Evolutionary conservation across 148 eudicot genomes (phyloP), one percentile per base, ranked within the genome.

Genomic region (Bassia scoparia): DNA sequence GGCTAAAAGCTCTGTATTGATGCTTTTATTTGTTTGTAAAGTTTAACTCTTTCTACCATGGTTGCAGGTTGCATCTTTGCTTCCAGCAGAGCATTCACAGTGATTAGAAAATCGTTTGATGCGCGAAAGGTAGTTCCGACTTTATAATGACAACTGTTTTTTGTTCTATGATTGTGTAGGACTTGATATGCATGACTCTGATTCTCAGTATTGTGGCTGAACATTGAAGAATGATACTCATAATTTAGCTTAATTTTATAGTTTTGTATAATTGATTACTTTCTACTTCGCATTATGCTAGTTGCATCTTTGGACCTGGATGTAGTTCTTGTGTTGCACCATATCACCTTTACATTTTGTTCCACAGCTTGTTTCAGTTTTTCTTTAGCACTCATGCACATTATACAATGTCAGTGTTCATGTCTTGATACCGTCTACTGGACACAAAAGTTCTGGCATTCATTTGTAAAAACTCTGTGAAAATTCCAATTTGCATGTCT

Each of bases 51-150:
- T 1, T 48, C 8, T 29, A 15, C 21, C 2, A 55, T 69, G 68
- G 43, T 56, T 80, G 83, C 76, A 95, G 99, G 99, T 90, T 74
- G 83, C 99, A 78, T 87, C 97, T 21, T 88, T 89, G 97, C 70
- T 95, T 75, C 99, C 99, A 37, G 83, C 80, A 72, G 99, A 74
- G 94, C 99, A 21, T 95, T 95, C 75, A 71, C 86, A 12, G 92
- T 95, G 34, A 80, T 90, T 64, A 84, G 97, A 74, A 92, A 95
- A 80, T 95, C 99, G 41, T 92, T 95, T 79, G 97, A 95, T 75
- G 97, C 99, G 7, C 85, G 99, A 80, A 95, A 95, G 97, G 99
- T 95, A 54, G 30, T 78, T 34, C 69, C 61, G 43, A 2, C 72
- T 27, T 16, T 43, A n/a, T 43, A 26, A 27, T 63, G 48, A 66